These are phyloP conservation scores for Aspergillus caelatus DNA, from an alignment of 2,329 filamentous ascomycete species.

Conservation along the genomic window DNA sequence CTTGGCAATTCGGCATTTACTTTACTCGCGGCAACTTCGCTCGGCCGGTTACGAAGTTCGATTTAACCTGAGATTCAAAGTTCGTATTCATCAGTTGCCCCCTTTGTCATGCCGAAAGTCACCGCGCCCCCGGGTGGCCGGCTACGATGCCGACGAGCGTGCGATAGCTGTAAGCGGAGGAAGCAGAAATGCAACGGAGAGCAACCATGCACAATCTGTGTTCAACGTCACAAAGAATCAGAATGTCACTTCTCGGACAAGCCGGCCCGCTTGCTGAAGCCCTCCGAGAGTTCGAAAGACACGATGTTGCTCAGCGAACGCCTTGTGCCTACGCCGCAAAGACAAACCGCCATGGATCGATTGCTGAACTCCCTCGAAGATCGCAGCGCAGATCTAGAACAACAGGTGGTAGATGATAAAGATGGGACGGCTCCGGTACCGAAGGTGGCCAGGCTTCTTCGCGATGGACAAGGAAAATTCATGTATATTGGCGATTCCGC, in stretches of 20 bases:
- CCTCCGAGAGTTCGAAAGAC: constrained; percentile 28
- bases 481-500: constrained; percentile 60
- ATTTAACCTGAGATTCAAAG: not conserved
- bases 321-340: constrained; percentile 31
- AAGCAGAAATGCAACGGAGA: constrained; percentile 58
- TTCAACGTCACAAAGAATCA: constrained; percentile 44
- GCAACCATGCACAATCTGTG: constrained; percentile 55
- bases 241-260: constrained; percentile 46
- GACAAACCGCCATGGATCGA: constrained; percentile 38
- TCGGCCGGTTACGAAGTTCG: too few relatives aligned
- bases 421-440: constrained; percentile 38
- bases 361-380: constrained; percentile 38
- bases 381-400: constrained; percentile 32
- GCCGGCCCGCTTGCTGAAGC: constrained; percentile 38
- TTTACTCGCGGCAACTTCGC: not conserved
- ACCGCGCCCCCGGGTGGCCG: constrained; percentile 33
- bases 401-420: constrained; percentile 33
- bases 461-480: constrained; percentile 56
- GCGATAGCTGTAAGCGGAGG: constrained; percentile 50
- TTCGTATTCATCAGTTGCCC: not conserved
- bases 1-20: not conserved
- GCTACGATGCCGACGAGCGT: constrained; percentile 43
- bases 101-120: constrained; percentile 31
- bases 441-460: constrained; percentile 50
- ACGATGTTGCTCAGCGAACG: constrained; percentile 39